A percentile compares a stretch with the other conserved stretches of the same genome.
Evolutionary conservation across 2,329 filamentous ascomycete species (phyloP).

Genomic region (Alternaria infectoria): DNA sequence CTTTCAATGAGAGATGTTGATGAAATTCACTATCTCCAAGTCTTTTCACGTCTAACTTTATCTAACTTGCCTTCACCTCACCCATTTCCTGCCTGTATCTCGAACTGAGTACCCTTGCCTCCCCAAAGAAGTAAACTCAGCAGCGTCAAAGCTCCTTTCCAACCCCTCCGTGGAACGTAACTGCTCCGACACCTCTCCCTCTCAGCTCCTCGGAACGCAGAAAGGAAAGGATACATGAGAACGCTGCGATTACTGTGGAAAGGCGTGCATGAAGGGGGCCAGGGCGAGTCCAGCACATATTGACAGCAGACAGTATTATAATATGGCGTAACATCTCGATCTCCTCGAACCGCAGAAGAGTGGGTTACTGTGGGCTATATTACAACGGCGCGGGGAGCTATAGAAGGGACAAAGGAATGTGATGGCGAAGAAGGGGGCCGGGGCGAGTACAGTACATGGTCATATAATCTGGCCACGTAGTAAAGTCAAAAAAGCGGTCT

Average conservation of each 20-base stretch:
- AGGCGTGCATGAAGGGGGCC: neutral
- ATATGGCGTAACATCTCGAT: neutral
- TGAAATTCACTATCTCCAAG: too few relatives aligned
- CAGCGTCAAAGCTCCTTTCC: neutral
- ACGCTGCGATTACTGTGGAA: neutral
- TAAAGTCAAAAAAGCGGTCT: too few relatives aligned
- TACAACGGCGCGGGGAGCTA: neutral
- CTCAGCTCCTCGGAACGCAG: neutral
- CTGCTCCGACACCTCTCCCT: neutral
- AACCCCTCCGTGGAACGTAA: neutral
- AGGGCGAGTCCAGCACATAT: neutral
- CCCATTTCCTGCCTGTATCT: neutral
- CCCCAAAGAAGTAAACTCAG: too few relatives aligned
- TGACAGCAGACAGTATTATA: neutral
- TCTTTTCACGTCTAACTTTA: neutral
- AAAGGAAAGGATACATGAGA: too few relatives aligned
- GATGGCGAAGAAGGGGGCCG: neutral
- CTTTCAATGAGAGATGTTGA: neutral
- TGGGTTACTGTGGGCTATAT: neutral
- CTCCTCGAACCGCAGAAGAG: neutral
- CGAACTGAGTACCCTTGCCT: too few relatives aligned
- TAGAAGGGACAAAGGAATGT: neutral
- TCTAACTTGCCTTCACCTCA: neutral
- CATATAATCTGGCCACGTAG: too few relatives aligned
- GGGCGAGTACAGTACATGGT: too few relatives aligned